A percentile compares a stretch with the other conserved stretches of the same genome.
Evolutionary conservation across 208 protist genomes (phyloP).

Genomic region (Leishmania turanica): DNA sequence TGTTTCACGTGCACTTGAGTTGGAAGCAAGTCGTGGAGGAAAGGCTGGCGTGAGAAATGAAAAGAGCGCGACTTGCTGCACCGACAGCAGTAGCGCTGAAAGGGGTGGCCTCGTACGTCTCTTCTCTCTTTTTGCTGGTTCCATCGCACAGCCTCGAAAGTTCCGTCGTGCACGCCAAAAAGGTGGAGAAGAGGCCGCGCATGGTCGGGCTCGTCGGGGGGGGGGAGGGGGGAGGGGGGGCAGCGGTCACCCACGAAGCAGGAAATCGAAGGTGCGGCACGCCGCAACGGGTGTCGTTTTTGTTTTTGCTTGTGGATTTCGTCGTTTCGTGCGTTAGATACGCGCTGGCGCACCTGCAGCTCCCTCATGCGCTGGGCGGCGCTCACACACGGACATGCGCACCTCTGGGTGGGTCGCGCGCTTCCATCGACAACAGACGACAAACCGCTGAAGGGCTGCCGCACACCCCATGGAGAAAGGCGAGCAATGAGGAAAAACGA

Average conservation of each 20-base stretch:
- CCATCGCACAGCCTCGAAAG: not conserved
- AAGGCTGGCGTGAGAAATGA: not conserved
- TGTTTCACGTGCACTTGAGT: not conserved
- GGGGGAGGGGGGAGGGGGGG: too few species aligned
- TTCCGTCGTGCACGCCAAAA: not conserved
- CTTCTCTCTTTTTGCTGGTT: not conserved
- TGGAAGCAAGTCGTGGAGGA: not conserved
- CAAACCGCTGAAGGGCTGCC: too few species aligned
- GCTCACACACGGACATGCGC: not conserved
- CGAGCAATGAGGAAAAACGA: not conserved
- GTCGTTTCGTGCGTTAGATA: not conserved
- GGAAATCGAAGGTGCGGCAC: not conserved
- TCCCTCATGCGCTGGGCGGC: too few species aligned
- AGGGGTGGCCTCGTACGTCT: not conserved
- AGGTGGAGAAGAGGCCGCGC: not conserved
- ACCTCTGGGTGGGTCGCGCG: too few species aligned
- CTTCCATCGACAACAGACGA: too few species aligned
- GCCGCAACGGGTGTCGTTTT: not conserved
- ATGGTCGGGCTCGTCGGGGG: too few species aligned
- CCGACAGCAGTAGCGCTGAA: not conserved
- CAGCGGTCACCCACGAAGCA: not conserved
- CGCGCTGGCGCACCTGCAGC: too few species aligned
- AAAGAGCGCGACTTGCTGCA: not conserved
- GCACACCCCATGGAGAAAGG: too few species aligned
- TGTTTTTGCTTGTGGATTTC: not conserved